Base-by-base conservation (phyloP, 176 grass and related monocot genomes). In the Lolium multiflorum region DNA sequence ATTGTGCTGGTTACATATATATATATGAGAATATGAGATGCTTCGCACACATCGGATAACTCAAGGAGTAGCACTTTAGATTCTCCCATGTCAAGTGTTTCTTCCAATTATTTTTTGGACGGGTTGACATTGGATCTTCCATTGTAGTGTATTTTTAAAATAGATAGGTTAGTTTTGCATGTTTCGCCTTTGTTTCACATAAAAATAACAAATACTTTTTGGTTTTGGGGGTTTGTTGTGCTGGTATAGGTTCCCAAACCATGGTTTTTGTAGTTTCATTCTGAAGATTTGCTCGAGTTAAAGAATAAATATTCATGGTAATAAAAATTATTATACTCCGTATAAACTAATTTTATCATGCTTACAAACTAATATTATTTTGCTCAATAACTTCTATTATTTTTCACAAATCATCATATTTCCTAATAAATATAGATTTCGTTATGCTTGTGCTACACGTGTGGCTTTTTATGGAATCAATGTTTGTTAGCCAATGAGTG, bases 371-470 rank as follows among this genome's bases (percentile, higher is more conserved):
- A 56, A 17, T 55, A 17, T 55, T 55, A 4, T 5, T 55, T 0
- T 55, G 1, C 52, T n/a, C 16, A 50, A 3, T 3, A 74, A 74
- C 46, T 26, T 26, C 14, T 25, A 80, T 49, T 13, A 17, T 55
- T 17, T 6, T 55, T 14, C 52, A 55, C 15, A 55, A 48, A 17
- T 16, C 52, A 55, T 55, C 50, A 10, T 51, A 47, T 62, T 47
- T 11, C 68, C 20, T 71, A 54, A 52, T 88, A 52, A 31, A 25
- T 17, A 35, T 82, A 39, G 84, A 24, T 77, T 66, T 16, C n/a
- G 21, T 0, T 68, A 55, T 86, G 25, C 65, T 65, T 28, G 3
- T 49, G 22, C 12, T 18, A 49, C 25, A 24, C 52, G 0, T 12
- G 15, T 62, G n/a, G 41, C 26, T 48, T 48, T 26, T 46, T 65